phyloP scores from a whole-genome alignment of 495 filamentous ascomycete species.

The Cryomyces antarcticus region DNA sequence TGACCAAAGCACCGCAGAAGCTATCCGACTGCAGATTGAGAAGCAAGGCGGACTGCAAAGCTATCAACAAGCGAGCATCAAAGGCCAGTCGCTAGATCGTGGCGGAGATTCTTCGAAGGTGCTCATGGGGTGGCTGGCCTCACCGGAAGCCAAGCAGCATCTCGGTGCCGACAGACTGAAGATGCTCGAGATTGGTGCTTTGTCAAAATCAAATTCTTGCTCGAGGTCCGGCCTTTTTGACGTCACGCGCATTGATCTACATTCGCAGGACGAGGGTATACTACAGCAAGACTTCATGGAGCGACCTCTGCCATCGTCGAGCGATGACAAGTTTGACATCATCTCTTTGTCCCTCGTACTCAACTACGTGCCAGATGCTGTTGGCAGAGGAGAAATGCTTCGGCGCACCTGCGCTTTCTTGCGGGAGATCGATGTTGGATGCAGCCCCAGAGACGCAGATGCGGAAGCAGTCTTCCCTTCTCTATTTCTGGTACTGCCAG shows the following conservation, averaged over 20 bases:
- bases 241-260: conserved; percentile 74
- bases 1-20: conserved; percentile 32
- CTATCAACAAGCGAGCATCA: conserved; percentile 79
- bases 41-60: conserved; percentile 55
- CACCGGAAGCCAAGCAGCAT: conserved; percentile 6
- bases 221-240: conserved; percentile 48
- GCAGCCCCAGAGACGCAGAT: conserved; percentile 2
- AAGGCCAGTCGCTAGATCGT: conserved; percentile 63
- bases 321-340: conserved; percentile 56
- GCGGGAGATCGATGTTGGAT: conserved; percentile 4
- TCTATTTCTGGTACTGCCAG: conserved; percentile 79
- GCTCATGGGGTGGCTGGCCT: conserved; percentile 64
- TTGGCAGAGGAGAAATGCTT: conserved; percentile 73
- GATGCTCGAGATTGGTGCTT: conserved; percentile 76
- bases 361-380: conserved; percentile 71
- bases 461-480: conserved; percentile 34
- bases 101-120: conserved; percentile 82
- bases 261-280: conserved; percentile 65
- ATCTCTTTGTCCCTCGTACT: conserved; percentile 88
- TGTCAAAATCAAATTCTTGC: conserved; percentile 70
- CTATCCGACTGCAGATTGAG: conserved; percentile 39
- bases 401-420: conserved; percentile 51
- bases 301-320: conserved; percentile 43
- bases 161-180: conserved; percentile 23
- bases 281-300: conserved; percentile 87